phyloP scores from a whole-genome alignment of 176 grass and related monocot genomes.

The Melocanna baccifera region DNA sequence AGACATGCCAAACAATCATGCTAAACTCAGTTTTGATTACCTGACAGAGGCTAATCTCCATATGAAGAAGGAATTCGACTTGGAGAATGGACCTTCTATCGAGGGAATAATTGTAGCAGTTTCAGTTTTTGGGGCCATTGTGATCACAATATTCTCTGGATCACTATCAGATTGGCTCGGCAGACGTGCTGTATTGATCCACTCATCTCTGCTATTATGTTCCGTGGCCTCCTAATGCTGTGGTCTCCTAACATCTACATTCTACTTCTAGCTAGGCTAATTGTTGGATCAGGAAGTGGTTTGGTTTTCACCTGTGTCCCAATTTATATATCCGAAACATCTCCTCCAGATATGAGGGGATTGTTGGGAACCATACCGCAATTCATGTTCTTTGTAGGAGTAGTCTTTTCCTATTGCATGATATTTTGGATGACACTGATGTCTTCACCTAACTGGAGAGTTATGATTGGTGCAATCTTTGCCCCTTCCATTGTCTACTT shows the following conservation, averaged over 20 bases:
- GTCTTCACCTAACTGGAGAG: slow-evolving; percentile 60
- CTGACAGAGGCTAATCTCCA: slow-evolving; percentile 57
- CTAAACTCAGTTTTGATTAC: slow-evolving; percentile 28
- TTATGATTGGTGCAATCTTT: slow-evolving; percentile 65
- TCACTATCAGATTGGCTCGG: slow-evolving; percentile 71
- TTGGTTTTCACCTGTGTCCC: slow-evolving; percentile 86
- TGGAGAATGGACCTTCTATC: slow-evolving; percentile 53
- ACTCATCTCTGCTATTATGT: slow-evolving; percentile 77
- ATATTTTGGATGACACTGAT: slow-evolving; percentile 74
- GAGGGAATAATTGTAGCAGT: slow-evolving; percentile 65
- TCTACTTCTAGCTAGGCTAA: slow-evolving; percentile 76
- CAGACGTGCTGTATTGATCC: slow-evolving; percentile 62
- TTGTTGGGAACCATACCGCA: slow-evolving; percentile 72
- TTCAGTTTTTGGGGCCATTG: slow-evolving; percentile 70
- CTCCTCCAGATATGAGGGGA: slow-evolving; percentile 71
- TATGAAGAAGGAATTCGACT: slow-evolving; percentile 73
- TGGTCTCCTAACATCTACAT: slow-evolving; percentile 88
- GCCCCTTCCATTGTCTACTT: slow-evolving; percentile 83
- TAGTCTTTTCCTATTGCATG: slow-evolving; percentile 83
- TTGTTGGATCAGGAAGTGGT: slow-evolving; percentile 82
- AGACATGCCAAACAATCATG: background rate
- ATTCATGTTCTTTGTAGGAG: slow-evolving; percentile 69
- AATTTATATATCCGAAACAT: slow-evolving; percentile 92
- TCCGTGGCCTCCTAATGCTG: slow-evolving; percentile 54
- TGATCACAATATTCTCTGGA: slow-evolving; percentile 79